Conservation (phyloP, 2,329 filamentous ascomycete genomes). For the Aspergillus sp. region DNA sequence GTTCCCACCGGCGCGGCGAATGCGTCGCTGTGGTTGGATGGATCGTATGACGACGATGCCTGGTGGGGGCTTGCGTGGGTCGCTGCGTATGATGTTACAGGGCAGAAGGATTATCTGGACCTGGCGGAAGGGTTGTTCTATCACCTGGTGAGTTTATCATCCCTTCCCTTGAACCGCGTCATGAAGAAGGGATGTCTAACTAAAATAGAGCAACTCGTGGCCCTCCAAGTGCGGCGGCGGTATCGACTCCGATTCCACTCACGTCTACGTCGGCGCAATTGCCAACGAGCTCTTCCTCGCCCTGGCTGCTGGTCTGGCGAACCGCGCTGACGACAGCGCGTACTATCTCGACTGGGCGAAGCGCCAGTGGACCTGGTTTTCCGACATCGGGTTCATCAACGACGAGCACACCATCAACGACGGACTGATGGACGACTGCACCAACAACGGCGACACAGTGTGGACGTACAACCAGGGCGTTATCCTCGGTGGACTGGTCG, state of each 20-base stretch:
- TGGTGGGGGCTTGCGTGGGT: constrained; percentile 58
- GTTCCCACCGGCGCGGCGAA: constrained; percentile 5
- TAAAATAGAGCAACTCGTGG: constrained; percentile 42
- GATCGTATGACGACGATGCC: constrained; percentile 53
- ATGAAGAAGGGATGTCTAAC: too few species aligned
- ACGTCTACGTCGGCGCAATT: constrained; percentile 54
- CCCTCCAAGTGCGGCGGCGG: constrained; percentile 45
- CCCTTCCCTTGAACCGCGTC: too few species aligned
- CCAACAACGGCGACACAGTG: constrained; percentile 45
- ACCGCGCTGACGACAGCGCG: constrained; percentile 41
- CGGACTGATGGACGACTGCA: constrained; percentile 49
- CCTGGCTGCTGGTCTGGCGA: constrained; percentile 57
- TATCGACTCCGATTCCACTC: constrained; percentile 50
- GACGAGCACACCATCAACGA: constrained; percentile 54
- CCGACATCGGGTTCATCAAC: constrained; percentile 49
- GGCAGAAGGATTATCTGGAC: constrained; percentile 45
- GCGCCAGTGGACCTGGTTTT: constrained; percentile 54
- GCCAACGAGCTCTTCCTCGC: constrained; percentile 59
- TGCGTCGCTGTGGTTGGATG: constrained; percentile 28
- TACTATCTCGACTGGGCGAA: constrained; percentile 50
- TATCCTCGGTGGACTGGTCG: constrained; percentile 57
- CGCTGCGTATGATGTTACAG: constrained; percentile 54
- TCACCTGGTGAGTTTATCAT: constrained; percentile 39
- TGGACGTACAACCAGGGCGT: constrained; percentile 65
- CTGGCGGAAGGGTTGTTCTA: constrained; percentile 52